These are phyloP conservation scores for Telfairia occidentalis DNA, from an alignment of 331 rosid species.

Conservation along the genomic window DNA sequence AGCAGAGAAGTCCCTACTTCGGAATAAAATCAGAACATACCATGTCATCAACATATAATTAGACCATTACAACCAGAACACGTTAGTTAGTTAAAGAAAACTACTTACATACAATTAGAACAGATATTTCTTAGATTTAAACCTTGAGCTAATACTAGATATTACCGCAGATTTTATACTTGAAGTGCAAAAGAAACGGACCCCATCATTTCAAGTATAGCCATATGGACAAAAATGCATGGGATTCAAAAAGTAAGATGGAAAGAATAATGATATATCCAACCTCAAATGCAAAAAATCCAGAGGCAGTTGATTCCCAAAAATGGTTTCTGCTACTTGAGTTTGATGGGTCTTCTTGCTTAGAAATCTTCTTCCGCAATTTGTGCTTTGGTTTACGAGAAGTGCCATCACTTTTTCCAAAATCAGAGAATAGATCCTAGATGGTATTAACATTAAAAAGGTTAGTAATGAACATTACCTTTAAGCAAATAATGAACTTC, in stretches of 20 bases:
- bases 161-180: not conserved
- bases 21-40: not conserved
- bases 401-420: conserved; percentile 3
- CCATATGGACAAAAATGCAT: not conserved
- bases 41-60: not conserved
- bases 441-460: not conserved
- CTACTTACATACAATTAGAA: not conserved
- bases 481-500: not conserved
- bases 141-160: not conserved
- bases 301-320: conserved; percentile 19
- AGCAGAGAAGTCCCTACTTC: not conserved
- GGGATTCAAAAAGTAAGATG: conserved; percentile 1
- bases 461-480: not conserved
- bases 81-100: not conserved
- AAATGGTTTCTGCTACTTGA: conserved; percentile 14
- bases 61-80: not conserved
- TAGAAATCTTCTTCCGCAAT: conserved; percentile 13
- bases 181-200: not conserved
- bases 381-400: conserved; percentile 13
- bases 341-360: conserved; percentile 14
- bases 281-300: conserved; percentile 14
- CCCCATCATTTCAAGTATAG: not conserved
- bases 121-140: not conserved
- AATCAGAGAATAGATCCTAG: conserved; percentile 18
- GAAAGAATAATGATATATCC: not conserved